Percentiles rank a stretch among this genome's conserved stretches.
Evolutionary conservation across 1,284 basidiomycete genomes (phyloP).

Genomic region (Kalmanozyma brasiliensis): DNA sequence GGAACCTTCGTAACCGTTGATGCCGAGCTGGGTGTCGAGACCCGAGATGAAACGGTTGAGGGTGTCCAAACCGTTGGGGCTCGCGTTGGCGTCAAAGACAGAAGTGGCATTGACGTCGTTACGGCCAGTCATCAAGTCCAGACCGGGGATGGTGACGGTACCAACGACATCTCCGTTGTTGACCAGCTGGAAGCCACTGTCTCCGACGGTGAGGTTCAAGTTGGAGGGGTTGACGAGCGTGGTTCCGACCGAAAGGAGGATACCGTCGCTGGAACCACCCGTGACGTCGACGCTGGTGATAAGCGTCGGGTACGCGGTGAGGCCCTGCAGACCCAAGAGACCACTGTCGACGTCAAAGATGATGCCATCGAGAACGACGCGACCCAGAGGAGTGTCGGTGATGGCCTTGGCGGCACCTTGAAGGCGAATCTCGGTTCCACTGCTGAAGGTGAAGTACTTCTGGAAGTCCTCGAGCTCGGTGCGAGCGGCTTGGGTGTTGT

Average conservation of each 20-base stretch:
- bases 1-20: conserved; percentile 74
- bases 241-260: conserved; percentile 74
- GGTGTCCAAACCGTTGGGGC: conserved; percentile 75
- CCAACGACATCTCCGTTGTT: conserved; percentile 69
- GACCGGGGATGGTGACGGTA: conserved; percentile 49
- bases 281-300: conserved; percentile 77
- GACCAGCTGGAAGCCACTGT: conserved; percentile 72
- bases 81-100: conserved; percentile 73
- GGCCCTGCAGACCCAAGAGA: conserved; percentile 75
- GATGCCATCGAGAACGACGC: conserved; percentile 78
- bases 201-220: conserved; percentile 72
- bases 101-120: conserved; percentile 63
- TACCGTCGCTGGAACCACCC: conserved; percentile 76
- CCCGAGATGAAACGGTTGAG: conserved; percentile 77
- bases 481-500: conserved; percentile 71
- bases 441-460: conserved; percentile 68
- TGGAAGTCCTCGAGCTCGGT: conserved; percentile 65
- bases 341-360: conserved; percentile 79
- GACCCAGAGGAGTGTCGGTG: conserved; percentile 77
- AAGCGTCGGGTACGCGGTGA: conserved; percentile 73
- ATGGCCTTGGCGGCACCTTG: conserved; percentile 76
- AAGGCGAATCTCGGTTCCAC: conserved; percentile 74
- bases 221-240: conserved; percentile 79
- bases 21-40: conserved; percentile 61
- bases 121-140: conserved; percentile 57